These are phyloP conservation scores for Salix viminalis DNA, from an alignment of 345 rosid genomes.

Conservation along the genomic window DNA sequence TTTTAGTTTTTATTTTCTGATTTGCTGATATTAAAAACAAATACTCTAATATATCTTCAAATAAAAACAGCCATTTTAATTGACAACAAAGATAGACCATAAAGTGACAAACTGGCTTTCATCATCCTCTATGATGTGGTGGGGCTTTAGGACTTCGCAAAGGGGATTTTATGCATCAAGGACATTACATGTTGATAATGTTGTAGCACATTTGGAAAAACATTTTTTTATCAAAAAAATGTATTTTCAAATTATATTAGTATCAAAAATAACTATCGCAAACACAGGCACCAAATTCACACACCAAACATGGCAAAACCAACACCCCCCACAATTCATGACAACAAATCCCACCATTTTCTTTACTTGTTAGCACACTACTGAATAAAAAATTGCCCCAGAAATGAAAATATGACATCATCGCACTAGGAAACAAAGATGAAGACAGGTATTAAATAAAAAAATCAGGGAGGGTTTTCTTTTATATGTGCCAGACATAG, in stretches of 20 bases:
- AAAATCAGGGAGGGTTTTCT: conserved; percentile 19
- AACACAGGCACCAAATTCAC: no score
- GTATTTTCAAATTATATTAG: no score
- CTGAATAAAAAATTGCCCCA: background rate
- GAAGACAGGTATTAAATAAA: background rate
- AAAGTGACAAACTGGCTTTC: conserved; percentile 15
- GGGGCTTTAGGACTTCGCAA: background rate
- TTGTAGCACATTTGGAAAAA: no score
- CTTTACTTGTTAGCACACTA: background rate
- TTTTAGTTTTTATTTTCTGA: background rate
- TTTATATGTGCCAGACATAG: conserved; percentile 25
- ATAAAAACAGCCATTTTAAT: background rate
- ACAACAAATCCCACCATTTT: background rate
- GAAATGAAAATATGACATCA: background rate
- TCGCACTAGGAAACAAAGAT: background rate
- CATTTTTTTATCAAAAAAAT: no score
- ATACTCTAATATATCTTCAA: no score
- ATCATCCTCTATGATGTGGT: background rate
- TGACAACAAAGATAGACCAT: background rate
- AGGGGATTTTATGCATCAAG: background rate
- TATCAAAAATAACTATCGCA: no score
- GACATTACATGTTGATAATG: background rate
- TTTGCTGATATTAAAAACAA: no score
- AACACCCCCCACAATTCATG: background rate
- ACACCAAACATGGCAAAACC: background rate